Percentiles rank a stretch among this genome's conserved stretches.
Evolutionary conservation across 2,329 filamentous ascomycete species (phyloP).

Genomic region (Venturia carpophila): DNA sequence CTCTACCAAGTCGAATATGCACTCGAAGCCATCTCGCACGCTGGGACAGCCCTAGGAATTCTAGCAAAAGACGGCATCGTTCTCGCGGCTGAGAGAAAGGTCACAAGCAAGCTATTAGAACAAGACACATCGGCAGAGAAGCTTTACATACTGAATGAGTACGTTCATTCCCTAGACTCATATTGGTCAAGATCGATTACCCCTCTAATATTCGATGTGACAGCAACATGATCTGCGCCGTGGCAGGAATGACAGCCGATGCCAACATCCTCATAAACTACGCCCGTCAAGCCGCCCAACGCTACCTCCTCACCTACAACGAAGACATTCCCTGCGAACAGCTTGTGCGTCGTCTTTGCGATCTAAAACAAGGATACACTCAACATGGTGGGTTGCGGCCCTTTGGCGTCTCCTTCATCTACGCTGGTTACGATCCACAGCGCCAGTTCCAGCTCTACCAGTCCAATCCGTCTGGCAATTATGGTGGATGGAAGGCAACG

Average conservation of each 20-base stretch:
- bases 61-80: constrained; percentile 98
- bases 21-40: constrained; percentile 95
- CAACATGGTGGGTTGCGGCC: constrained; percentile 97
- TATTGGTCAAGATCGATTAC: neutral
- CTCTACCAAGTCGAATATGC: constrained; percentile 99
- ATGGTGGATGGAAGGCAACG: constrained; percentile 98
- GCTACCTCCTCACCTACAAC: constrained; percentile 98
- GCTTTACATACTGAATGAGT: constrained; percentile 99
- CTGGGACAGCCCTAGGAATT: constrained; percentile 92
- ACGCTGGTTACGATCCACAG: constrained; percentile 93
- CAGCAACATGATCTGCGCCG: constrained; percentile 99
- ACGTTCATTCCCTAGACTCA: constrained; percentile 30
- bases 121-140: constrained; percentile 99
- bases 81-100: constrained; percentile 94
- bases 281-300: constrained; percentile 91
- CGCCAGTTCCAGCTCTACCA: constrained; percentile 98
- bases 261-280: constrained; percentile 99
- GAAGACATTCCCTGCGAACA: constrained; percentile 99
- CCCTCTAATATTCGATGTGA: constrained; percentile 1
- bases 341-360: constrained; percentile 90
- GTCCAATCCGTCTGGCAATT: constrained; percentile 97
- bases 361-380: constrained; percentile 98
- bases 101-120: constrained; percentile 97
- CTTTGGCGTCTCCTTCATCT: constrained; percentile 99
- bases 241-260: constrained; percentile 98